Base-by-base conservation (phyloP, 2,329 filamentous ascomycete species). In the Iodosphaeria phyllophila region DNA sequence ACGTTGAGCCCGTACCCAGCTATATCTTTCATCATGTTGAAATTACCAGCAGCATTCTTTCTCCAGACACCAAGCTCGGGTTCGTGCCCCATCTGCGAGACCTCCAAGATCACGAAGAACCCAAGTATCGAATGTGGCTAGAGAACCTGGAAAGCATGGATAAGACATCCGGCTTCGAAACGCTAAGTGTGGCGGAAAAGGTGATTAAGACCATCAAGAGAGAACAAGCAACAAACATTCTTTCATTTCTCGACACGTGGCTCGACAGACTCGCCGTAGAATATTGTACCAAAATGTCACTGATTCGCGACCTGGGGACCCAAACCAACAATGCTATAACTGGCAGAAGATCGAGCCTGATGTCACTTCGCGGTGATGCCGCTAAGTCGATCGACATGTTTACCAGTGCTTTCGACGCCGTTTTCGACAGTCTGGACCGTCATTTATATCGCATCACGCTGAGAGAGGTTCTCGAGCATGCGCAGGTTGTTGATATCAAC, bases 21-120 rank as follows among this genome's bases (percentile, higher is more conserved):
- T 71, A 70, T 36, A 50, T 58, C 16, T 69, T 67, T 33, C 65
- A 70, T 34, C 62, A 69, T 30, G 59, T 69, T 18, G 60, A 67
- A 37, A 65, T 70, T 25, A 54, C 51, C 38, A 66, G 62, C 38
- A 70, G 69, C 28, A 58, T 70, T 18, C 49, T 69, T 16, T 64
- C 64, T 1, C 62, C 64, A 4, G 66, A 68, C 36, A 67, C 64
- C 2, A 63, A 64, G 50, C 50, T 69, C 26, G 66, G 60, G 16
- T 70, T 67, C 38, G 61, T 69, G 9, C 65, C 65, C 9, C 63
- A 69, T 40, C 43, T 70, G 25, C 55, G 61, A 26, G 65, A 71
- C 32, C 46, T 70, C 15, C 57, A 63, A 23, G 58, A 57, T 13
- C 56, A 56, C n/a, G 63, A 68, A 36, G 64, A 67, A 36, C 48